These are phyloP conservation scores for Eucalyptus guilfoylei DNA, from an alignment of 345 rosid species.

Conservation along the genomic window DNA sequence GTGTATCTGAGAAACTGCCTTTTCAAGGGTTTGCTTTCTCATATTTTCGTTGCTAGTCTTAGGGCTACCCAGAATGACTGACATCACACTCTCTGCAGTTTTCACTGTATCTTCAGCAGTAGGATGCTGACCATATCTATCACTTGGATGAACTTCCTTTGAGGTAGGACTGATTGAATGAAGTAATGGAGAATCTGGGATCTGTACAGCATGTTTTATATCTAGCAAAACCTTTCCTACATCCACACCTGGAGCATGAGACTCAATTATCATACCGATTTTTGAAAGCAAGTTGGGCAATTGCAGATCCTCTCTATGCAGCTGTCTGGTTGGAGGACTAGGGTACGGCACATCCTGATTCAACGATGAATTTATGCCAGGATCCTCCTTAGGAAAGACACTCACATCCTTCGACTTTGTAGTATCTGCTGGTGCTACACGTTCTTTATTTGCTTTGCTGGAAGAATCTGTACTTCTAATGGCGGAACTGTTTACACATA, in stretches of 20 bases:
- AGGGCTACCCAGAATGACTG: not conserved
- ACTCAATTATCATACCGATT: constrained; percentile 45
- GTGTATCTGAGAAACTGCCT: constrained; percentile 57
- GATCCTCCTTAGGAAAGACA: not conserved
- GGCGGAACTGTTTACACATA: constrained; percentile 4
- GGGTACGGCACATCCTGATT: not conserved
- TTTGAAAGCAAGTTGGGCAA: constrained; percentile 34
- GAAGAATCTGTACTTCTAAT: constrained; percentile 15
- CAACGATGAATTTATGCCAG: not conserved
- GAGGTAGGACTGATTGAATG: not conserved
- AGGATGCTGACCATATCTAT: constrained; percentile 6
- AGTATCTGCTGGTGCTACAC: not conserved
- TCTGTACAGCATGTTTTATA: constrained; percentile 41
- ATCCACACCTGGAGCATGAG: constrained; percentile 40
- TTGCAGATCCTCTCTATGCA: constrained; percentile 13
- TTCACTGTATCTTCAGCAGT: constrained; percentile 8
- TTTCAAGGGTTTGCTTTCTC: constrained; percentile 30
- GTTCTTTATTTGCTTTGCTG: not conserved
- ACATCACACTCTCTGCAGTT: constrained; percentile 12
- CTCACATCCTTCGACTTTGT: not conserved
- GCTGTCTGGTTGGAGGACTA: not conserved
- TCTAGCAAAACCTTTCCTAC: constrained; percentile 43
- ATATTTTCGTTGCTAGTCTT: constrained; percentile 14
- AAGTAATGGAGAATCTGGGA: constrained; percentile 14
- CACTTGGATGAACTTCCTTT: constrained; percentile 5